phyloP scores from a whole-genome alignment of 2,329 filamentous ascomycete genomes.

The Knufia petricola region DNA sequence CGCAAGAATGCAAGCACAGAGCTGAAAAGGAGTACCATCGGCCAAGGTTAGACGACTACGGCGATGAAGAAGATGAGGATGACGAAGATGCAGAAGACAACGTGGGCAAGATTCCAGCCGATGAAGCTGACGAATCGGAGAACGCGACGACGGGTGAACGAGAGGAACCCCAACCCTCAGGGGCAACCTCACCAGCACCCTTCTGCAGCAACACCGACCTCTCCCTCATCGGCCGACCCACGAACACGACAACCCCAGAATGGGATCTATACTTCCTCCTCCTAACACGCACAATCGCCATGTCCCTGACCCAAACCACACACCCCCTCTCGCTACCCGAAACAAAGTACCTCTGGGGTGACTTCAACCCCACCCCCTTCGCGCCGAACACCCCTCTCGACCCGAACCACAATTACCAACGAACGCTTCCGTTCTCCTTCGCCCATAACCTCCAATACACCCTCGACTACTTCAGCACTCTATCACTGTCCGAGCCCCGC shows the following conservation, averaged over 20 bases:
- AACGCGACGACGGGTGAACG: neutral
- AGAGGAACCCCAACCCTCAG: slow-evolving; percentile 4
- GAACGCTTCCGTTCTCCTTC: slow-evolving; percentile 51
- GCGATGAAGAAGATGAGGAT: slow-evolving; percentile 11
- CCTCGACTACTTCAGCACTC: slow-evolving; percentile 50
- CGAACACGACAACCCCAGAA: slow-evolving; percentile 46
- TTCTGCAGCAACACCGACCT: slow-evolving; percentile 39
- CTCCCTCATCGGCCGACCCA: slow-evolving; percentile 48
- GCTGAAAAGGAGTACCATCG: slow-evolving; percentile 48
- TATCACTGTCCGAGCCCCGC: slow-evolving; percentile 24
- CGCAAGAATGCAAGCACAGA: slow-evolving; percentile 44
- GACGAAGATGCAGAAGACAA: neutral
- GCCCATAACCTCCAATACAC: slow-evolving; percentile 50
- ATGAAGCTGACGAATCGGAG: neutral
- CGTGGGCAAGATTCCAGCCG: neutral
- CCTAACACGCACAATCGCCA: slow-evolving; percentile 48
- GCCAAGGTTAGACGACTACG: slow-evolving; percentile 11
- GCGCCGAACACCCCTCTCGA: slow-evolving; percentile 21
- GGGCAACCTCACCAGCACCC: slow-evolving; percentile 8
- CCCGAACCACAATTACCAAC: slow-evolving; percentile 9
- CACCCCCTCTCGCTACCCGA: slow-evolving; percentile 53
- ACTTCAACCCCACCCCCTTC: slow-evolving; percentile 35
- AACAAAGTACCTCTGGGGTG: slow-evolving; percentile 57
- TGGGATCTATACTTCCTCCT: slow-evolving; percentile 54
- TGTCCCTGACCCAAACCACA: slow-evolving; percentile 49